Evolutionary conservation across 805 yeast species (phyloP).

Genomic region (Dipodascus albidus): DNA sequence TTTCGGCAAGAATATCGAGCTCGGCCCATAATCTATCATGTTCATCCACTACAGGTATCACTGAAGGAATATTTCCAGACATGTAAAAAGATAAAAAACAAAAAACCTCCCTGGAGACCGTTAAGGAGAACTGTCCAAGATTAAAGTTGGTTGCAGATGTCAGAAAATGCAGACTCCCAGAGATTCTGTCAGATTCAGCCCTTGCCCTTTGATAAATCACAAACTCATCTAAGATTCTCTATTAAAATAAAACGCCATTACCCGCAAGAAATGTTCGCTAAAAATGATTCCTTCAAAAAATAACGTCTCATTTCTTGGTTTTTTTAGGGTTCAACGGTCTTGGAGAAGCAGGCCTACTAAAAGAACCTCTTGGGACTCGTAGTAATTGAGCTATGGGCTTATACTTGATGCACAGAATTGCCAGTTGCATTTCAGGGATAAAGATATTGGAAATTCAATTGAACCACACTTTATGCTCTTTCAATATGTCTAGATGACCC

Average conservation of each 20-base stretch:
- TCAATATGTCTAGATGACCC: not conserved
- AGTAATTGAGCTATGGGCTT: not conserved
- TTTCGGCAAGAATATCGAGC: slow-evolving; percentile 75
- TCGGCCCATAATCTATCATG: slow-evolving; percentile 82
- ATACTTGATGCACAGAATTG: not conserved
- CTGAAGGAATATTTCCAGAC: slow-evolving; percentile 40
- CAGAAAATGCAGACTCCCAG: not conserved
- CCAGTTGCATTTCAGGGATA: not conserved
- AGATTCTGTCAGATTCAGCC: slow-evolving; percentile 6
- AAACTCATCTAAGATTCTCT: too few species aligned
- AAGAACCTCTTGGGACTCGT: not conserved
- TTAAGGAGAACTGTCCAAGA: too few species aligned
- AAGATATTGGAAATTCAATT: too few species aligned
- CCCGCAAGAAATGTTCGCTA: not conserved
- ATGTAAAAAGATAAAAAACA: not conserved
- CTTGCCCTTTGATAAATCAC: slow-evolving; percentile 11
- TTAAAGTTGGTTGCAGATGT: too few species aligned
- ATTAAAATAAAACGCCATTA: too few species aligned
- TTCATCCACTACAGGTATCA: slow-evolving; percentile 47
- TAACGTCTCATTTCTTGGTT: not conserved
- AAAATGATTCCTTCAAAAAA: not conserved
- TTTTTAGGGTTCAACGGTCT: not conserved
- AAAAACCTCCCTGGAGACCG: too few species aligned
- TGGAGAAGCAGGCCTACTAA: too few species aligned
- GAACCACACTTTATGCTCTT: too few species aligned